Conservation (phyloP, 1,284 basidiomycete genomes). For the Vanrija humicola region DNA sequence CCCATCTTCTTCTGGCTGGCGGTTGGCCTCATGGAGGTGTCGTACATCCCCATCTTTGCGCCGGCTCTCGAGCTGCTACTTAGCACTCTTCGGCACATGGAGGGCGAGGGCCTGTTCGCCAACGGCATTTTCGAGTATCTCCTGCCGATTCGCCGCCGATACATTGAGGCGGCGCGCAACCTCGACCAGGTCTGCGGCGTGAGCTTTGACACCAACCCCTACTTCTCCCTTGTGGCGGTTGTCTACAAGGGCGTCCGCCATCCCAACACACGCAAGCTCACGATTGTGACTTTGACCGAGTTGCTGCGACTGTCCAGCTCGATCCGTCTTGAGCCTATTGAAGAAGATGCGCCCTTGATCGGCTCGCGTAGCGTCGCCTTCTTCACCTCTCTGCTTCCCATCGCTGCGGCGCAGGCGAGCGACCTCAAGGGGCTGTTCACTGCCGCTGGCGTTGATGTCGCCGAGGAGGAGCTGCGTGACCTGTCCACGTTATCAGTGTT, state of each 20-base stretch:
- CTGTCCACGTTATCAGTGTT: constrained; percentile 54
- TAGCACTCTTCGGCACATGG: constrained; percentile 51
- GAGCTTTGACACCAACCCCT: constrained; percentile 73
- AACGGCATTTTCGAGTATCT: constrained; percentile 54
- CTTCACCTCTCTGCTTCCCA: constrained; percentile 72
- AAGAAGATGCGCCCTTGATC: constrained; percentile 44
- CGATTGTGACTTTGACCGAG: constrained; percentile 30
- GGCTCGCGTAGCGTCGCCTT: constrained; percentile 67
- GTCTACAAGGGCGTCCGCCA: constrained; percentile 82
- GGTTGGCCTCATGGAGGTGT: constrained; percentile 71
- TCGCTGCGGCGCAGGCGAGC: constrained; percentile 56
- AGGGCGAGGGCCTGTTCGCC: constrained; percentile 52
- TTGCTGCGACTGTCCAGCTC: constrained; percentile 55
- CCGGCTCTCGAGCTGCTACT: constrained; percentile 65
- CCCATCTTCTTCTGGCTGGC: constrained; percentile 78
- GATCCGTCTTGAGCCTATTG: constrained; percentile 45
- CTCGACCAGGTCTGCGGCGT: constrained; percentile 69
- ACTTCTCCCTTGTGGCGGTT: constrained; percentile 72
- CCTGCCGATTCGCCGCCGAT: constrained; percentile 60
- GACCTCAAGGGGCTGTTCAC: constrained; percentile 60
- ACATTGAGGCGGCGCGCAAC: constrained; percentile 67
- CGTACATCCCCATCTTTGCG: constrained; percentile 66
- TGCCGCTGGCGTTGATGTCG: constrained; percentile 57
- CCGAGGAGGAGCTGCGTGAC: constrained; percentile 53
- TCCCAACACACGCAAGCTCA: constrained; percentile 55